A percentile compares a stretch with the other conserved stretches of the same genome.
Evolutionary conservation across 805 yeast species (phyloP).

Genomic region (Wickerhamomyces hampshirensis): DNA sequence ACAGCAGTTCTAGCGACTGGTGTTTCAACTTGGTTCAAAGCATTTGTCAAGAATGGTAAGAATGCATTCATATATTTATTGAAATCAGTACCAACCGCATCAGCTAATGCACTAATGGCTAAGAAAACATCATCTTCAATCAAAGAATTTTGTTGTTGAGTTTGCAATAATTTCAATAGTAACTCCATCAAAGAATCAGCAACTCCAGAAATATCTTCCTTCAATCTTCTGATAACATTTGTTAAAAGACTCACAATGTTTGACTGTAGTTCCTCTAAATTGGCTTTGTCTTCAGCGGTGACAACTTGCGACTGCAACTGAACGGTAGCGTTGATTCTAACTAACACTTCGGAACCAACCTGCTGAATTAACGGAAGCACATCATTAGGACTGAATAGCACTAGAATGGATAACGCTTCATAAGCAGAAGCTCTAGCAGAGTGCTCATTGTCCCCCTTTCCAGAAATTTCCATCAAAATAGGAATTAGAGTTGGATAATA

Average conservation of each 20-base stretch:
- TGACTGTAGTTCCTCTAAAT: slow-evolving; percentile 84
- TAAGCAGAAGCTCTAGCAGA: slow-evolving; percentile 94
- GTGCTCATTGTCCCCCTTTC: slow-evolving; percentile 74
- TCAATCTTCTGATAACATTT: slow-evolving; percentile 54
- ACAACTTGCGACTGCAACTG: slow-evolving; percentile 53
- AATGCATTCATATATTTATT: slow-evolving; percentile 74
- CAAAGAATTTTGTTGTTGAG: slow-evolving; percentile 55
- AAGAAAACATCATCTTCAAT: slow-evolving; percentile 94
- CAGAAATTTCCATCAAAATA: slow-evolving; percentile 62
- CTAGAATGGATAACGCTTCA: slow-evolving; percentile 84
- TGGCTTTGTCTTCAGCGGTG: slow-evolving; percentile 64
- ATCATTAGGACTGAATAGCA: slow-evolving; percentile 66
- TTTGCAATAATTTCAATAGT: slow-evolving; percentile 65
- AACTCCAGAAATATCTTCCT: slow-evolving; percentile 55
- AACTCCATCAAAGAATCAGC: slow-evolving; percentile 83
- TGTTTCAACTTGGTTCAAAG: slow-evolving; percentile 76
- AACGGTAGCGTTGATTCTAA: slow-evolving; percentile 68
- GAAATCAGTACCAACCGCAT: slow-evolving; percentile 69
- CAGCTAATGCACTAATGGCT: slow-evolving; percentile 86
- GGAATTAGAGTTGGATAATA: slow-evolving; percentile 70
- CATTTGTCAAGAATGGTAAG: slow-evolving; percentile 75
- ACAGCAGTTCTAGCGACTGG: slow-evolving; percentile 86
- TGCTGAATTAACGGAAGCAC: slow-evolving; percentile 64
- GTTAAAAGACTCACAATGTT: slow-evolving; percentile 34
- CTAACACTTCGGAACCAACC: slow-evolving; percentile 70